These are phyloP conservation scores for Vitis labrusca DNA, from an alignment of 164 flowering plant species.

Conservation along the genomic window DNA sequence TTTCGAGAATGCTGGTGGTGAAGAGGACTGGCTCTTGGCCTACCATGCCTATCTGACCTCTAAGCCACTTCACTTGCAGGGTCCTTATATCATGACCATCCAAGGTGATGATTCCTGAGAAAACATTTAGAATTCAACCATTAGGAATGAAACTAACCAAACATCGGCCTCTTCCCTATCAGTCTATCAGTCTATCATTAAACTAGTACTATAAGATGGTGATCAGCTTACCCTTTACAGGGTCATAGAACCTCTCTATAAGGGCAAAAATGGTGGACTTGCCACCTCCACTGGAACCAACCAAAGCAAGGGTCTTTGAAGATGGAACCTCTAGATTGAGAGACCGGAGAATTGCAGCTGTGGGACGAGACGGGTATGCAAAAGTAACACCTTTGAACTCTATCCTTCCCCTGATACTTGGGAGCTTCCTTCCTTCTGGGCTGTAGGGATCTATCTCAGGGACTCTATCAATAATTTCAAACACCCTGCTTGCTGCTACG, in stretches of 20 bases:
- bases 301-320: slow-evolving; percentile 63
- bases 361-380: slow-evolving; percentile 74
- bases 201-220: not conserved
- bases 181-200: no score
- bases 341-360: slow-evolving; percentile 41
- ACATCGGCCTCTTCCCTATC: no score
- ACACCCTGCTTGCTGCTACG: slow-evolving; percentile 72
- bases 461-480: slow-evolving; percentile 72
- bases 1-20: slow-evolving; percentile 60
- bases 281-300: slow-evolving; percentile 81
- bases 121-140: not conserved
- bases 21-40: slow-evolving; percentile 82
- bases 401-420: slow-evolving; percentile 53
- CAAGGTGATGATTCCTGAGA: slow-evolving; percentile 47
- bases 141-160: no score
- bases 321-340: slow-evolving; percentile 50
- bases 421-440: slow-evolving; percentile 38
- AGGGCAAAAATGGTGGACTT: slow-evolving; percentile 81
- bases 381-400: slow-evolving; percentile 64
- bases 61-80: slow-evolving; percentile 71
- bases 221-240: slow-evolving; percentile 40
- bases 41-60: slow-evolving; percentile 72
- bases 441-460: slow-evolving; percentile 77
- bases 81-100: slow-evolving; percentile 69
- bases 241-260: slow-evolving; percentile 79